Evolutionary conservation across 169 alveolate species (phyloP).

Genomic region (Fabrea salina): DNA sequence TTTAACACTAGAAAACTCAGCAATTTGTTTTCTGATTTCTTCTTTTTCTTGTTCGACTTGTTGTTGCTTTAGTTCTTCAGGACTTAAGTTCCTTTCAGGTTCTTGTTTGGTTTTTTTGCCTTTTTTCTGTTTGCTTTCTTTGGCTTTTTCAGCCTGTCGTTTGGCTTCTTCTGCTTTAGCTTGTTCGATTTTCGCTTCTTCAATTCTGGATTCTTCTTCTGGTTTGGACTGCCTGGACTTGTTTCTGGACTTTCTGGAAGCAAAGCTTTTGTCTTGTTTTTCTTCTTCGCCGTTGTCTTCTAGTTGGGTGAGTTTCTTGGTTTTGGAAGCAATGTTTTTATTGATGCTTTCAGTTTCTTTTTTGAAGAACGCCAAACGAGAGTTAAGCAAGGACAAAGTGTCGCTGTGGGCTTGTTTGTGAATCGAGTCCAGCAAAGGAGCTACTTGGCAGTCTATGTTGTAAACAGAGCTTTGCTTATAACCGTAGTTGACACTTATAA

Average conservation of each 20-base stretch:
- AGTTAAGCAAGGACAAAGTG: slow-evolving; percentile 34
- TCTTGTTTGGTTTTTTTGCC: slow-evolving; percentile 36
- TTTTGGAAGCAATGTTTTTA: slow-evolving; percentile 34
- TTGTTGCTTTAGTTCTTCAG: slow-evolving; percentile 35
- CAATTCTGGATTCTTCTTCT: slow-evolving; percentile 37
- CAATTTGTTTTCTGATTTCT: not conserved
- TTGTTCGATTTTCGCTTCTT: slow-evolving; percentile 39
- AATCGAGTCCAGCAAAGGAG: slow-evolving; percentile 46
- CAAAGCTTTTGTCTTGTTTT: slow-evolving; percentile 19
- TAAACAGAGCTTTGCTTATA: slow-evolving; percentile 44
- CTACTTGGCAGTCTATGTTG: slow-evolving; percentile 62
- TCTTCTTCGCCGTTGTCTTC: slow-evolving; percentile 41
- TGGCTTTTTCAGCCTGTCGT: not conserved
- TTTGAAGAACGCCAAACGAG: slow-evolving; percentile 32
- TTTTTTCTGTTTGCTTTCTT: slow-evolving; percentile 29
- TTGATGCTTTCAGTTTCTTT: slow-evolving; percentile 38
- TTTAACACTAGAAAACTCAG: not conserved
- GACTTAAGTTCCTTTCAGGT: slow-evolving; percentile 31
- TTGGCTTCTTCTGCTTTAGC: slow-evolving; percentile 38
- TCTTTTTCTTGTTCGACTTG: slow-evolving; percentile 14
- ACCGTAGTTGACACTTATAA: slow-evolving; percentile 48
- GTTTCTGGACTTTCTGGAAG: not conserved
- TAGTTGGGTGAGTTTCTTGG: slow-evolving; percentile 35
- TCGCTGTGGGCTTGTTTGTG: slow-evolving; percentile 44
- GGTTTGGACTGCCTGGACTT: slow-evolving; percentile 14